Base-by-base conservation (phyloP, 2,329 filamentous ascomycete genomes). In the Dactylonectria macrodidyma region DNA sequence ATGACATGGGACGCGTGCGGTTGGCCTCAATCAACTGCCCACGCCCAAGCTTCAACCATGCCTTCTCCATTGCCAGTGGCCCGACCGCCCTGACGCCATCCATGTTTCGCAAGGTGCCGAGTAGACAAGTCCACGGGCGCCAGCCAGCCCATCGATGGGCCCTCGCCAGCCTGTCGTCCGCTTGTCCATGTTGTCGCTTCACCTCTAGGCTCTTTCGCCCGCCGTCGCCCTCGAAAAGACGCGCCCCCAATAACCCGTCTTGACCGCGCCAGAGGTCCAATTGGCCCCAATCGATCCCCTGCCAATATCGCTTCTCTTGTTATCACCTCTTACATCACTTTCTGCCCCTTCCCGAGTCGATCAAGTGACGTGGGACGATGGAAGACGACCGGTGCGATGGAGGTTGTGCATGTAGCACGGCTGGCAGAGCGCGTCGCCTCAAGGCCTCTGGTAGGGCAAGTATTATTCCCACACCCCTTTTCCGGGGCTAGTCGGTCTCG, bases 241-340 rank as follows among this genome's bases (percentile, higher is more conserved):
- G 26, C 51, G 33, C 52, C 12, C 56, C 41, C 55, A 50, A 33
- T 30, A 44, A 38, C 33, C 38, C 26, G 50, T 51, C 59, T 36
- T 61, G 46, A 62, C 57, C 19, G 30, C 57, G 47, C 36, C 57
- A 46, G 26, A 44, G 51, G 33, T n/a, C 58, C 46, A 62, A 58
- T 67, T 69, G 60, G 63, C 57, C 56, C 33, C 57, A 41, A 55
- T 55, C 48, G 34, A 59, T 22, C 73, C 56, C 71, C 57, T 73
- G 73, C 24, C 36, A 68, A 73, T 75, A 75, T 66, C 55, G 66
- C 44, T 10, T n/a, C 48, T 58, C 10, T 50, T 61, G 59, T 66
- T 65, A 63, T 65, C 52, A 62, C 58, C 46, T 59, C 26, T 47
- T 48, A 26, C 22, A 44, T n/a, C 56, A 38, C 26, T 47, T 54